A percentile compares a stretch with the other conserved stretches of the same genome.
Conservation (phyloP, 768 basidiomycete genomes). For the Hemileccinum rubropunctum region DNA sequence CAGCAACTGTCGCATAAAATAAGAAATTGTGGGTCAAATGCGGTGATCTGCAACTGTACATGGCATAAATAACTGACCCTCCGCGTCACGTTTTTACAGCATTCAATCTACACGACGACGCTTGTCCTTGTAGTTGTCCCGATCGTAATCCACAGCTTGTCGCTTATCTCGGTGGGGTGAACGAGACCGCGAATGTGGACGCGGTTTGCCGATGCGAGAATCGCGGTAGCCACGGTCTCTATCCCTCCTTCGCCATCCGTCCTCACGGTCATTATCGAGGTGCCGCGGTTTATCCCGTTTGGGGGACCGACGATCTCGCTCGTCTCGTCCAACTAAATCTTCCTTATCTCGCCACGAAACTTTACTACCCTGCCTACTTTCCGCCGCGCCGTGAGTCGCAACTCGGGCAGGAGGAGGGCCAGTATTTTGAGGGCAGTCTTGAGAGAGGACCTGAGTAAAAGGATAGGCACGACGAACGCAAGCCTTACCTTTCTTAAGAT, state of each 20-base stretch:
- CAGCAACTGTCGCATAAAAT: conserved; percentile 3
- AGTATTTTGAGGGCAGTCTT: conserved; percentile 54
- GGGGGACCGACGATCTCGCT: conserved; percentile 24
- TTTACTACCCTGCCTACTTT: conserved; percentile 33
- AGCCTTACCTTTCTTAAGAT: conserved; percentile 79
- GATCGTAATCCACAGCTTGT: conserved; percentile 27
- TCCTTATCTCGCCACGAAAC: conserved; percentile 38
- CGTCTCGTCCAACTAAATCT: conserved; percentile 12
- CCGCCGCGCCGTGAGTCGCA: conserved; percentile 26
- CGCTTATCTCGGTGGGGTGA: conserved; percentile 30
- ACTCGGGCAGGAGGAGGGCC: conserved; percentile 34
- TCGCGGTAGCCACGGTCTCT: conserved; percentile 11
- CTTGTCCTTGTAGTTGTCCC: conserved; percentile 44
- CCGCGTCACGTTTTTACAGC: neutral
- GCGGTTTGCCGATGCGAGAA: conserved; percentile 18
- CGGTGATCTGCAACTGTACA: conserved; percentile 7
- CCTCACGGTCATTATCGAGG: conserved; percentile 22
- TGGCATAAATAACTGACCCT: neutral
- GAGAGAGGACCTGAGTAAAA: conserved; percentile 7
- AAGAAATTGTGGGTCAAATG: conserved; percentile 6
- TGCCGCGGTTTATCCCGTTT: conserved; percentile 23
- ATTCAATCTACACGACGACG: conserved; percentile 55
- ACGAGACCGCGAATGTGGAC: conserved; percentile 32
- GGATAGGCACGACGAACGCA: neutral
- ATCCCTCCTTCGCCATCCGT: conserved; percentile 16